Evolutionary conservation across 208 protist species (phyloP).

Genomic region (Crithidia sp.): DNA sequence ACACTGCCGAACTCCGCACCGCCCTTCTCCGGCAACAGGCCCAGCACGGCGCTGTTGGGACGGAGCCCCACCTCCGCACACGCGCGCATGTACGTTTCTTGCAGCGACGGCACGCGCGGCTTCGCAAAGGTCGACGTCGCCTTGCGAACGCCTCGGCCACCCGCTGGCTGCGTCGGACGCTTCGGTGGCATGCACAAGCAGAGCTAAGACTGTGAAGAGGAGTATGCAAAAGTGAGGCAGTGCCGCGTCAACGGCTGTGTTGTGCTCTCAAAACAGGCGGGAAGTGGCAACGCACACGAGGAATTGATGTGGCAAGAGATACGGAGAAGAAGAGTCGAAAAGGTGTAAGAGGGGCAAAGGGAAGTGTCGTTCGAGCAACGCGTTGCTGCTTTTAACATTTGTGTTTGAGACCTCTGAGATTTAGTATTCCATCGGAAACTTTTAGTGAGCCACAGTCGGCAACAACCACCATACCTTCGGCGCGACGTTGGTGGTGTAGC

Average conservation of each 20-base stretch:
- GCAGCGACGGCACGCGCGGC: constrained; percentile 44
- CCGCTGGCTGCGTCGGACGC: constrained; percentile 15
- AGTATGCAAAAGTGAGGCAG: background rate
- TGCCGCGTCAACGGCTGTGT: too few species aligned
- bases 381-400: too few species aligned
- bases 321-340: background rate
- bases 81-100: constrained; percentile 78
- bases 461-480: too few species aligned
- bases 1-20: constrained; percentile 31
- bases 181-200: constrained; percentile 24
- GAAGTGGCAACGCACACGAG: too few species aligned
- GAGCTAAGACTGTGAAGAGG: background rate
- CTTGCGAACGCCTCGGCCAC: constrained; percentile 33
- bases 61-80: constrained; percentile 73
- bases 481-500: too few species aligned
- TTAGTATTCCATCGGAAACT: too few species aligned
- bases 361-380: too few species aligned
- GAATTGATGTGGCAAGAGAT: too few species aligned
- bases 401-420: too few species aligned
- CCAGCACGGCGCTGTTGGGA: constrained; percentile 76
- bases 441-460: too few species aligned
- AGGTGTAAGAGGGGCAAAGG: too few species aligned
- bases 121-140: background rate
- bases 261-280: too few species aligned
- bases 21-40: constrained; percentile 60